A percentile compares a stretch with the other conserved stretches of the same genome.
These are phyloP conservation scores for Mimosa bimucronata DNA, from an alignment of 306 rosid genomes.

Conservation along the genomic window DNA sequence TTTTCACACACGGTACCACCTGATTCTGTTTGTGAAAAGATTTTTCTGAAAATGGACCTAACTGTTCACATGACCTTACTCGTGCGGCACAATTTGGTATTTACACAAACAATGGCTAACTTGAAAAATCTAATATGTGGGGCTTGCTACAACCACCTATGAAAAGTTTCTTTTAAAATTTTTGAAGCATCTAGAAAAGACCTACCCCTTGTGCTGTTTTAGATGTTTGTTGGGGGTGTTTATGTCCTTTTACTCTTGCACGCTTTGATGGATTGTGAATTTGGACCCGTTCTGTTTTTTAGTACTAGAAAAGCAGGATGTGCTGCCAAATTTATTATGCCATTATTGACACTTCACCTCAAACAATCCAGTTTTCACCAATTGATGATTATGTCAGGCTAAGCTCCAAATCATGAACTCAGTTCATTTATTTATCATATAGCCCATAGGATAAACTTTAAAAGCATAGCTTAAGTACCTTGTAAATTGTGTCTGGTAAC, in stretches of 20 bases:
- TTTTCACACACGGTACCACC: background rate
- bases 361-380: background rate
- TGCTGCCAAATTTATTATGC: background rate
- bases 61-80: background rate
- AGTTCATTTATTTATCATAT: conserved; percentile 25
- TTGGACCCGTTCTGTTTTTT: background rate
- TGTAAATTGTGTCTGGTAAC: no score
- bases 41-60: background rate
- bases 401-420: background rate
- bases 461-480: background rate
- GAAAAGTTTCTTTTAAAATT: background rate
- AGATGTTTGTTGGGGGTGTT: conserved; percentile 7
- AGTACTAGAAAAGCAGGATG: background rate
- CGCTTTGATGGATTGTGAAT: background rate
- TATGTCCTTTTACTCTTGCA: background rate
- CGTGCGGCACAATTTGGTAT: background rate
- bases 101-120: background rate
- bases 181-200: background rate
- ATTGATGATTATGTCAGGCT: conserved; percentile 30
- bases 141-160: background rate
- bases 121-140: background rate
- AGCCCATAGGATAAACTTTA: background rate
- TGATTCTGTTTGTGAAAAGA: background rate
- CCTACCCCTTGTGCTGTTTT: background rate
- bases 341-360: conserved; percentile 11